A percentile compares a stretch with the other conserved stretches of the same genome.
These are phyloP conservation scores for Trichosporon faecale DNA, from an alignment of 1,284 basidiomycete genomes.

Conservation along the genomic window DNA sequence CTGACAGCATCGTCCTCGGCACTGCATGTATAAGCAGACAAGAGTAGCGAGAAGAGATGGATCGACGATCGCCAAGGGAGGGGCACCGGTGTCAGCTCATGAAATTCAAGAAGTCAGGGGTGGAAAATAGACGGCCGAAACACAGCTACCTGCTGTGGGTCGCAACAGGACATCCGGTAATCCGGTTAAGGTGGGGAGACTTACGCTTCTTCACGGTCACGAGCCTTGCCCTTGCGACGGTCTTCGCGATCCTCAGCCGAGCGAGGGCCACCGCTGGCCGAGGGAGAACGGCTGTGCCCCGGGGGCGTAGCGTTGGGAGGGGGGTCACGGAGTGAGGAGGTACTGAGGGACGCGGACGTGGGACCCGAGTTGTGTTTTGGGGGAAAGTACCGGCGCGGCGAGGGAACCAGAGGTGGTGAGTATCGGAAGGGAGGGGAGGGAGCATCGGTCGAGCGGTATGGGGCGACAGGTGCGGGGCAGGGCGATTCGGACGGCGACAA, in stretches of 20 bases:
- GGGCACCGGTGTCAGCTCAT: not conserved
- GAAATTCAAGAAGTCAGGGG: not conserved
- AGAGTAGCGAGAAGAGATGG: not conserved
- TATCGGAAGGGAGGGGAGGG: not conserved
- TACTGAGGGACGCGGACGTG: constrained; percentile 25
- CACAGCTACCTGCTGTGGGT: not conserved
- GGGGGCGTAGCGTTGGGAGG: constrained; percentile 32
- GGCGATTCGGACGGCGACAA: not conserved
- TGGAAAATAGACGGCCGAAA: not conserved
- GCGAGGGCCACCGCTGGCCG: constrained; percentile 13
- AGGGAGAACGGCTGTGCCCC: constrained; percentile 28
- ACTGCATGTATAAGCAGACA: not conserved
- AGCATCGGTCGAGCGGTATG: not conserved
- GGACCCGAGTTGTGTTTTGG: not conserved
- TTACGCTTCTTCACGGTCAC: constrained; percentile 26
- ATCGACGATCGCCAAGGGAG: not conserved
- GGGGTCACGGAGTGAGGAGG: constrained; percentile 37
- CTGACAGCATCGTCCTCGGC: constrained; percentile 20
- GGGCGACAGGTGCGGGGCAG: not conserved
- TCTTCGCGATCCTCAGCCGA: constrained; percentile 18
- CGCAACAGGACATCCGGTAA: not conserved
- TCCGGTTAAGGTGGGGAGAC: not conserved
- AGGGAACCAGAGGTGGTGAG: not conserved
- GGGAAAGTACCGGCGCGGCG: not conserved
- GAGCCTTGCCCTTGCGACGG: constrained; percentile 24